Conservation (phyloP, 306 rosid species). For the Potentilla sterilis region DNA sequence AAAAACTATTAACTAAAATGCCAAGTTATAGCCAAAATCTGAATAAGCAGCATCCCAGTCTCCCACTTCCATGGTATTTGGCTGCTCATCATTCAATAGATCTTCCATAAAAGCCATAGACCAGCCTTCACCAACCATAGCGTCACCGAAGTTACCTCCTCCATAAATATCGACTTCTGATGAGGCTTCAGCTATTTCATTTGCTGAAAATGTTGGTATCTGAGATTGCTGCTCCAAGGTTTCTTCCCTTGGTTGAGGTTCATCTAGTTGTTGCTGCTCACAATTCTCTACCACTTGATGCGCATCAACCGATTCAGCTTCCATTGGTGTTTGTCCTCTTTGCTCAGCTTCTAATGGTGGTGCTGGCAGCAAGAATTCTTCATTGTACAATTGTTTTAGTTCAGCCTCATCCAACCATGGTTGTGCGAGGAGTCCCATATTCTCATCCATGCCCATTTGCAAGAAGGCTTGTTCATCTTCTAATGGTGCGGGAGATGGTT, state of each 20-base stretch:
- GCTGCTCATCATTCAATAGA: background rate
- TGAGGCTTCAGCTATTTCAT: no score
- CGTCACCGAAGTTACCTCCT: no score
- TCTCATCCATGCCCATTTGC: background rate
- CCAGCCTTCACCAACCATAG: background rate
- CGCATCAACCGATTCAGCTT: no score
- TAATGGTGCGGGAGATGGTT: background rate
- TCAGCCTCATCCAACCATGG: background rate
- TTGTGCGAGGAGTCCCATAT: background rate
- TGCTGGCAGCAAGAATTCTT: background rate
- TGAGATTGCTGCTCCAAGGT: background rate
- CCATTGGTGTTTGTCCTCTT: no score
- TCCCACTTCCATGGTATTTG: background rate
- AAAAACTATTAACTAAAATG: background rate
- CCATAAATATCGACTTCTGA: no score
- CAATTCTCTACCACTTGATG: no score
- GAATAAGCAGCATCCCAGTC: background rate
- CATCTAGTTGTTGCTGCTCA: background rate
- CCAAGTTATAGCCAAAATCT: background rate
- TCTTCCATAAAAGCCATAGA: background rate
- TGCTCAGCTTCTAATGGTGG: no score
- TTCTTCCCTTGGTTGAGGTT: no score
- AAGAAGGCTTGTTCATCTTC: background rate
- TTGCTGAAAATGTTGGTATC: no score
- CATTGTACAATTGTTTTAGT: background rate